Conservation (phyloP, 176 grass and related monocot genomes). For the Oryza glumipatula region DNA sequence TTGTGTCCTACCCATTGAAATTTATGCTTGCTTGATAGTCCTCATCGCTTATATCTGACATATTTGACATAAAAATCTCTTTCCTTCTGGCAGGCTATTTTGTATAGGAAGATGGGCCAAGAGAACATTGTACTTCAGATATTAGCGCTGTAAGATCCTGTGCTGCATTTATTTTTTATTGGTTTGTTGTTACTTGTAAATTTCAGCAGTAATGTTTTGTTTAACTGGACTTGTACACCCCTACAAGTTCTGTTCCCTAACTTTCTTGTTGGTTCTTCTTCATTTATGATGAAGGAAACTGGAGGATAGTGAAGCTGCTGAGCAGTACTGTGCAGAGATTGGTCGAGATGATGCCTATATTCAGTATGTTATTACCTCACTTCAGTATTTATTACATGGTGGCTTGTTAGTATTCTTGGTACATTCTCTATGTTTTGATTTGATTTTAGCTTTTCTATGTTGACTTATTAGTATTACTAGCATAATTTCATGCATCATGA, state of each 20-base stretch:
- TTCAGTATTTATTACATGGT: slow-evolving; percentile 22
- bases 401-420: slow-evolving; percentile 12
- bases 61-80: slow-evolving; percentile 26
- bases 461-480: background rate
- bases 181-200: slow-evolving; percentile 25
- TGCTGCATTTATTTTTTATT: slow-evolving; percentile 28
- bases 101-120: slow-evolving; percentile 99
- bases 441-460: slow-evolving; percentile 25
- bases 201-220: slow-evolving; percentile 12
- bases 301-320: slow-evolving; percentile 94
- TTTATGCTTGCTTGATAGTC: slow-evolving; percentile 9
- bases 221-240: background rate
- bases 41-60: slow-evolving; percentile 24
- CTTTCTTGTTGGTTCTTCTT: slow-evolving; percentile 38
- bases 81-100: slow-evolving; percentile 76
- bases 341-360: slow-evolving; percentile 98
- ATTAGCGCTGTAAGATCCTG: slow-evolving; percentile 87
- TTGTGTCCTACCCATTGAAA: background rate
- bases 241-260: background rate
- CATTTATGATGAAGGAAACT: slow-evolving; percentile 72
- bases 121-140: slow-evolving; percentile 99
- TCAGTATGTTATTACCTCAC: slow-evolving; percentile 70
- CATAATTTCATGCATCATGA: background rate
- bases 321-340: slow-evolving; percentile 98
- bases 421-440: slow-evolving; percentile 84